Conservation (phyloP, 169 alveolate species). For the Plasmodium coatneyi region DNA sequence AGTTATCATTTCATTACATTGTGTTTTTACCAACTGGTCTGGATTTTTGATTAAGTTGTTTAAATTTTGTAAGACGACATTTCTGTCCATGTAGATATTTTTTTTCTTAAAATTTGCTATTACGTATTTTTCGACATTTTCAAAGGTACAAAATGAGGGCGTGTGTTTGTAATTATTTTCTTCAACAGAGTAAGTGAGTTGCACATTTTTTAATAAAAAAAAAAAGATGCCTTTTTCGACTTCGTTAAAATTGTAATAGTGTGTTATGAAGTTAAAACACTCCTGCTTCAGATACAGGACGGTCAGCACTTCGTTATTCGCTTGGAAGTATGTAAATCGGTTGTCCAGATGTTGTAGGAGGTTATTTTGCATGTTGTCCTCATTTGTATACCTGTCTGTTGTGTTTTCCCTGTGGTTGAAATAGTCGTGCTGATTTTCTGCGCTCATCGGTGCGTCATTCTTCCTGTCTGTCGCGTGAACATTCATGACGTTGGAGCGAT, state of each 20-base stretch:
- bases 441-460: neutral
- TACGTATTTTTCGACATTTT: constrained; percentile 51
- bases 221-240: constrained; percentile 22
- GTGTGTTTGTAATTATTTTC: constrained; percentile 15
- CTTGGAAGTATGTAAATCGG: constrained; percentile 56
- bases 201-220: constrained; percentile 36
- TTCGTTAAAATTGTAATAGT: constrained; percentile 42
- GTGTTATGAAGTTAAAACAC: constrained; percentile 31
- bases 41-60: constrained; percentile 55
- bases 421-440: neutral
- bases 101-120: constrained; percentile 35
- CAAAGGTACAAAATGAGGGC: constrained; percentile 17
- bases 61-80: constrained; percentile 63
- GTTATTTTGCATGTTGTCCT: constrained; percentile 10
- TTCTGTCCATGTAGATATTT: constrained; percentile 48
- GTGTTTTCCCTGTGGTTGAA: neutral
- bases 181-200: constrained; percentile 20
- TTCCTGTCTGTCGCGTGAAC: neutral
- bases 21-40: constrained; percentile 28
- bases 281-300: constrained; percentile 37
- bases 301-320: constrained; percentile 27
- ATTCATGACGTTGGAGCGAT: neutral
- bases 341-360: constrained; percentile 35
- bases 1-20: constrained; percentile 32
- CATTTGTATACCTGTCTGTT: neutral